Base-by-base conservation (phyloP, 1,284 basidiomycete species). In the Pseudozyma flocculosa region DNA sequence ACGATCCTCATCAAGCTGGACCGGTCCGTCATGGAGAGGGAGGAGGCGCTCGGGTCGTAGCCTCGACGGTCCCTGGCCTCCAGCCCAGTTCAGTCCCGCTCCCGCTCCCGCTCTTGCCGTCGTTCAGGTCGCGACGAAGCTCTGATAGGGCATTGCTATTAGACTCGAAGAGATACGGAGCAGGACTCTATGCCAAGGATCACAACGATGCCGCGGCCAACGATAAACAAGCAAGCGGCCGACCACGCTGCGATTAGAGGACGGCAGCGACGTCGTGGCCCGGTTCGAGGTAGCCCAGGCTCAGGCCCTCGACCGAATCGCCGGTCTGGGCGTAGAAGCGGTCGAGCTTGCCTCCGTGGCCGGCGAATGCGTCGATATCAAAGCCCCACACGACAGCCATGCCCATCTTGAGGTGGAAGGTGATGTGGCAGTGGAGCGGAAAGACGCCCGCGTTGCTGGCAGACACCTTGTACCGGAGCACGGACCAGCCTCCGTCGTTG, bases 1-100 rank as follows among this genome's bases (percentile, higher is more conserved):
- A 76, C 71, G 14, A 76, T 78, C 41, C 47, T 78, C n/a, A 75
- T 78, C 55, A 78, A 78, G 52, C 61, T 78, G 19, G 66, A 75
- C 21, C 50, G 43, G 24, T 26, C 41, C 2, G 75, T 78, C 40
- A 74, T 78, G 71, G 67, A 75, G 42, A 50, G 75, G 29, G 75
- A 78, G 40, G 63, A 63, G 23, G 65, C 74, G 13, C 43, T 76
- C 8, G 54, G 45, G 15, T n/a, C 52, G 1, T 48, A 43, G 29
- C 47, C 7, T 5, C 26, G 11, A 29, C 26, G 7, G 26, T 29
- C 26, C 26, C 26, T 29, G 5, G 11, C 11, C 11, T 29, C 26
- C 26, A 11, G 7, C 5, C 26, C 11, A 29, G 7, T 11, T 5
- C 26, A 29, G 7, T 29, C 26, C 26, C 11, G 26, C 11, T 29